Conservation (phyloP, 345 rosid genomes). For the Anacardium occidentale region DNA sequence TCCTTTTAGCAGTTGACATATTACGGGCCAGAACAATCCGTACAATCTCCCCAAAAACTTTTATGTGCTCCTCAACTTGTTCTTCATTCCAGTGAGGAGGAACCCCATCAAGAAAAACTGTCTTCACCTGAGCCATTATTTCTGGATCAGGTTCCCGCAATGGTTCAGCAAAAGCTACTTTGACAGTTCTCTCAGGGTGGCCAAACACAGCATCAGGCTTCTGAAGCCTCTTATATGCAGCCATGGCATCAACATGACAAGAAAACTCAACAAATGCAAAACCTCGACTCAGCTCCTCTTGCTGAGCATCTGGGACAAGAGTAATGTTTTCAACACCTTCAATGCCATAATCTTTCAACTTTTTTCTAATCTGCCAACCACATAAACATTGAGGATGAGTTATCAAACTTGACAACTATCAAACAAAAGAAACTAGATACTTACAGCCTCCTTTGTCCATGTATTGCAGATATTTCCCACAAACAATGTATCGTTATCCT, state of each 20-base stretch:
- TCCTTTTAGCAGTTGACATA: conserved; percentile 63
- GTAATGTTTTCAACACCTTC: conserved; percentile 55
- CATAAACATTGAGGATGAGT: conserved; percentile 18
- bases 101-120: conserved; percentile 64
- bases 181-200: conserved; percentile 62
- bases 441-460: conserved; percentile 71
- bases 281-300: conserved; percentile 66
- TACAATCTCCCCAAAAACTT: conserved; percentile 46
- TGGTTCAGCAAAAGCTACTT: conserved; percentile 72
- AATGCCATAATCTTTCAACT: conserved; percentile 52
- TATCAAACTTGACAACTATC: conserved; percentile 11
- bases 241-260: conserved; percentile 64
- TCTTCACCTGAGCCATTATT: conserved; percentile 63
- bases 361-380: conserved; percentile 51
- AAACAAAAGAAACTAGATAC: conserved; percentile 25
- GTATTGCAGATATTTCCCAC: conserved; percentile 68
- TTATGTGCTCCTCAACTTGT: conserved; percentile 38
- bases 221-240: conserved; percentile 62
- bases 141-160: conserved; percentile 64
- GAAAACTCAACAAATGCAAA: conserved; percentile 67
- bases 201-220: conserved; percentile 68
- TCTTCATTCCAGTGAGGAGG: conserved; percentile 67
- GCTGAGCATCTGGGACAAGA: conserved; percentile 56
- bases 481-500: conserved; percentile 63
- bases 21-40: conserved; percentile 55